Percentiles rank a stretch among this genome's conserved stretches.
Conservation (phyloP, 2,329 filamentous ascomycete species). For the Sarocladiaceae sp. region DNA sequence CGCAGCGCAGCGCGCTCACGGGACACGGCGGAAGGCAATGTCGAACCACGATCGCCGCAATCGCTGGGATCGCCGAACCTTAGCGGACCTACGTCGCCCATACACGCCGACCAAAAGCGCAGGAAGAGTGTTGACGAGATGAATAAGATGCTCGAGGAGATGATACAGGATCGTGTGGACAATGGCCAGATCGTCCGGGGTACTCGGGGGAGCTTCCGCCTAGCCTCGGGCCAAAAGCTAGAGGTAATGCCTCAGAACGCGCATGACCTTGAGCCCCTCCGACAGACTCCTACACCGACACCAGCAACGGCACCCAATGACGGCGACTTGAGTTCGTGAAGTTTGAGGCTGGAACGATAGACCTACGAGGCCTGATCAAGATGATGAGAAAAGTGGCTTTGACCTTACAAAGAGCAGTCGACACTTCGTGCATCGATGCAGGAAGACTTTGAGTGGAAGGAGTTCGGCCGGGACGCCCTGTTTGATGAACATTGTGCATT, state of each 20-base stretch:
- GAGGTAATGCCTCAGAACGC: slow-evolving; percentile 27
- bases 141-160: slow-evolving; percentile 88
- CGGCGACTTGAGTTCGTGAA: background rate
- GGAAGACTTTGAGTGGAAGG: background rate
- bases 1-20: slow-evolving; percentile 79
- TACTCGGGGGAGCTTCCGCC: slow-evolving; percentile 58
- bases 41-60: slow-evolving; percentile 26
- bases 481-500: background rate
- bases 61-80: slow-evolving; percentile 10
- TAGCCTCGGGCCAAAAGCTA: slow-evolving; percentile 41
- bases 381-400: too few relatives aligned
- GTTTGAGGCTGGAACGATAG: too few relatives aligned
- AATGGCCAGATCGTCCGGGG: slow-evolving; percentile 64
- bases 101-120: slow-evolving; percentile 33
- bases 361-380: too few relatives aligned
- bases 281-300: slow-evolving; percentile 27
- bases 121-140: slow-evolving; percentile 80
- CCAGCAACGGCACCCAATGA: background rate
- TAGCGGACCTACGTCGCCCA: slow-evolving; percentile 16
- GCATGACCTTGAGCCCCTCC: slow-evolving; percentile 32
- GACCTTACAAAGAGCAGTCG: too few relatives aligned
- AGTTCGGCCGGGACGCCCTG: background rate
- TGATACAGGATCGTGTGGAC: slow-evolving; percentile 87
- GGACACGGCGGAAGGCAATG: slow-evolving; percentile 62
- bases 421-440: background rate